Evolutionary conservation across 169 alveolate genomes (phyloP), one percentile per base, ranked within the genome.

Genomic region (Eimeria acervulina): DNA sequence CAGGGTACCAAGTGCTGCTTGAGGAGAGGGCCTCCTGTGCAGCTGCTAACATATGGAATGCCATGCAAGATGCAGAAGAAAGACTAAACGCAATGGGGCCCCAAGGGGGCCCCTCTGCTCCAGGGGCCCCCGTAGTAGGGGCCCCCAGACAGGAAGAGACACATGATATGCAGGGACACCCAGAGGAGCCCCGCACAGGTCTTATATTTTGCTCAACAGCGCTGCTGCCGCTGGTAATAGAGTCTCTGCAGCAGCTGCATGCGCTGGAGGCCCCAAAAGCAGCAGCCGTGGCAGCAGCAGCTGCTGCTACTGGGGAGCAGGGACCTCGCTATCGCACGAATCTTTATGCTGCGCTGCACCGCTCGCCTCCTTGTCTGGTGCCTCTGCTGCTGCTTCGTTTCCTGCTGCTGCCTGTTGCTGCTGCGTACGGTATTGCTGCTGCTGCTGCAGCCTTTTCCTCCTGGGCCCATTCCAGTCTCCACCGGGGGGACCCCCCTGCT

Each of bases 21-120:
- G 91, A 83, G 28, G 91, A 83, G 72, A 83, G 91, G 72, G 91
- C 91, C 68, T 51, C 91, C 31, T 83, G 91, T 52, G 91, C 91
- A 7, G 91, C 91, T 10, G 91, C 91, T 1, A 83, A n/a, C 15
- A n/a, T 83, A 36, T 83, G 91, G 91, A 83, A 83, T 44, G 68
- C 91, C 19, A 47, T 83, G 0, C 91, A 52, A 83, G 72, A 83
- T 31, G 38, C 72, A n/a, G 74, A 83, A 44, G 63, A 33, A 26
- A 38, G 21, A 40, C 2, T 31, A 28, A 26, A 31, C 7, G 47
- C 3, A 1, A 26, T 59, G 72, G 66, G 74, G 66, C 72, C 91
- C 72, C 91, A 2, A 17, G 74, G 47, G 52, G 91, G 91, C 74
- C 91, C 91, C 42, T 12, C 13, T 36, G 63, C 63, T 23, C 31